Evolutionary conservation across 2,329 filamentous ascomycete species (phyloP).

Genomic region (Epicoccum sorghinum): DNA sequence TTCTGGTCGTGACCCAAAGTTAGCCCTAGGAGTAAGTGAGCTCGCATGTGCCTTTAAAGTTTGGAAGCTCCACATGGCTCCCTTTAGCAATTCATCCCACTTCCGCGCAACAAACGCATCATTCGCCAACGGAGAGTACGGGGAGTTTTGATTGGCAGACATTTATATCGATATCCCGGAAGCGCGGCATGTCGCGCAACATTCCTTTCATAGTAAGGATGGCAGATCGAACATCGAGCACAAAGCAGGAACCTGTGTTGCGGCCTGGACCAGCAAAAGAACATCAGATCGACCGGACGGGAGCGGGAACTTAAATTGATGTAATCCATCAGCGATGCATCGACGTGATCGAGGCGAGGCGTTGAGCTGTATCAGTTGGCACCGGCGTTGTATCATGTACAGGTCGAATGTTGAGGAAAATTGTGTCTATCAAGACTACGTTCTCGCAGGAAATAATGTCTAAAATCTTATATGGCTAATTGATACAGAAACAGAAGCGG

Average conservation of each 20-base stretch:
- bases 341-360: too few species aligned
- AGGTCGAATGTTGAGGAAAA: not conserved
- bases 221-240: not conserved
- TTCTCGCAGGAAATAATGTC: slow-evolving; percentile 1
- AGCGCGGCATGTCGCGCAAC: slow-evolving; percentile 2
- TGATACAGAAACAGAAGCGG: not conserved
- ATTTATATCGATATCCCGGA: not conserved
- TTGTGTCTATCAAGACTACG: slow-evolving; percentile 1
- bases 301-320: not conserved
- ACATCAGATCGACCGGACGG: not conserved
- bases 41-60: slow-evolving; percentile 4
- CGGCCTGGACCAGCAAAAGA: not conserved
- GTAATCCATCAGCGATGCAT: too few species aligned
- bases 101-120: slow-evolving; percentile 6
- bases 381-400: not conserved
- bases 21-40: not conserved
- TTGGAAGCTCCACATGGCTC: slow-evolving; percentile 3
- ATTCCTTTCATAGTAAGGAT: not conserved
- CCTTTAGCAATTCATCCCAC: slow-evolving; percentile 11
- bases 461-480: not conserved
- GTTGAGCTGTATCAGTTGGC: too few species aligned
- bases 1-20: not conserved
- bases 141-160: not conserved
- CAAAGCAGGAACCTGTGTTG: not conserved
- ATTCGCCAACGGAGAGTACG: not conserved